Evolutionary conservation across 192 early-diverging fungal species (phyloP).

Genomic region (Phycomyces blakesleeanus): DNA sequence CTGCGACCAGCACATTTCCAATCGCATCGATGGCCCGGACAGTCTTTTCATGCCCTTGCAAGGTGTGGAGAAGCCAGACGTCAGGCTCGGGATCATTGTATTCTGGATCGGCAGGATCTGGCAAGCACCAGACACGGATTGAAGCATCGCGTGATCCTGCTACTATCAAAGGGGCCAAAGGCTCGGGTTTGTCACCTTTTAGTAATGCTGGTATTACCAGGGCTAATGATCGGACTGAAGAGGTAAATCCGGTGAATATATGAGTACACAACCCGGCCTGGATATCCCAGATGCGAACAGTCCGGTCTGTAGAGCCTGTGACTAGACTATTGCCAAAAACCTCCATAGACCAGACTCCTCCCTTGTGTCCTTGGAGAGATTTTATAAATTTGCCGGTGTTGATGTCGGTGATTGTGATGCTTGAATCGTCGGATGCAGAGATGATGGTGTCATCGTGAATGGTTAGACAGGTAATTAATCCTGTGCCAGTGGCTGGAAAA

Average conservation of each 20-base stretch:
- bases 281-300: conserved; percentile 96
- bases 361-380: conserved; percentile 81
- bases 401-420: conserved; percentile 92
- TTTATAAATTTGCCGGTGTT: conserved; percentile 69
- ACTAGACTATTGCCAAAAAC: conserved; percentile 87
- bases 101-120: conserved; percentile 24
- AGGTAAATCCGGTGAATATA: conserved; percentile 90
- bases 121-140: conserved; percentile 87
- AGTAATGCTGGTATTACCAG: conserved; percentile 75
- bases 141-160: conserved; percentile 93
- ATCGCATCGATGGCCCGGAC: conserved; percentile 88
- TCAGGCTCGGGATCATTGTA: conserved; percentile 57
- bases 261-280: conserved; percentile 85
- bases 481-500: too few relatives aligned
- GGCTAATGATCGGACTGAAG: conserved; percentile 91
- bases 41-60: conserved; percentile 79
- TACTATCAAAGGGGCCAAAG: conserved; percentile 78
- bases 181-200: conserved; percentile 48
- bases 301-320: conserved; percentile 96
- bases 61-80: conserved; percentile 66
- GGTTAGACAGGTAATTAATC: conserved; percentile 76
- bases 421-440: conserved; percentile 88
- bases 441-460: conserved; percentile 95
- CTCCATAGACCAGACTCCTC: conserved; percentile 97
- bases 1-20: conserved; percentile 85